phyloP scores from a whole-genome alignment of 1,284 basidiomycete genomes.

The Amylostereum areolatum region DNA sequence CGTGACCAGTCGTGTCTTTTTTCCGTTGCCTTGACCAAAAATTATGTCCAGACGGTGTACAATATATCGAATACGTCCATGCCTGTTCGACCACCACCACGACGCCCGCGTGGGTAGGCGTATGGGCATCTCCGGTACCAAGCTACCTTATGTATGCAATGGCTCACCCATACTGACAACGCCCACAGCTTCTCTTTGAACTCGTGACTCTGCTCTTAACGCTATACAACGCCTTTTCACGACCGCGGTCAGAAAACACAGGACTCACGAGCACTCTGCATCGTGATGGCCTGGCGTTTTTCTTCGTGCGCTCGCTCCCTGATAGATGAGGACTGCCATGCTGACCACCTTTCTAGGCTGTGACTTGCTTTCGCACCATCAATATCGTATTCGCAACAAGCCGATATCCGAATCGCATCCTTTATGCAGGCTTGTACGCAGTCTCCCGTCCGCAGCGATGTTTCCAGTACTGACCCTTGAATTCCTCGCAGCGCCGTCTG shows the following conservation, averaged over 20 bases:
- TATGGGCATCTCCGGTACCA: slow-evolving; percentile 2
- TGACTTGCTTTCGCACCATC: not conserved
- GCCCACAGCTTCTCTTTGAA: slow-evolving; percentile 13
- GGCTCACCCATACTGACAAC: not conserved
- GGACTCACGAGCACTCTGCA: slow-evolving; percentile 7
- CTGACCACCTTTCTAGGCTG: not conserved
- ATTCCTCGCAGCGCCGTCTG: slow-evolving; percentile 2
- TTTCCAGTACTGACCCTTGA: not conserved
- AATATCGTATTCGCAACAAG: not conserved
- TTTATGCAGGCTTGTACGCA: slow-evolving; percentile 3
- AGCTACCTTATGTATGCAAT: not conserved
- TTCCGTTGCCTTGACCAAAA: not conserved
- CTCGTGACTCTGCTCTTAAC: slow-evolving; percentile 11
- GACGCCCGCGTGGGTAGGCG: not conserved
- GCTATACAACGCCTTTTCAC: slow-evolving; percentile 12
- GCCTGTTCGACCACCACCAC: not conserved
- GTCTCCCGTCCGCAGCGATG: not conserved
- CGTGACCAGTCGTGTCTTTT: not conserved
- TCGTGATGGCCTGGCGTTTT: slow-evolving; percentile 17
- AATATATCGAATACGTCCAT: not conserved
- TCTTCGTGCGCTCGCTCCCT: slow-evolving; percentile 9
- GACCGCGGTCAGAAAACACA: slow-evolving; percentile 10
- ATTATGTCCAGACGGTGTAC: not conserved
- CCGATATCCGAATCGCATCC: not conserved
- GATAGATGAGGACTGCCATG: too few species aligned